Base-by-base conservation (phyloP, 2,329 filamentous ascomycete species). In the Chalaropsis thielavioides region DNA sequence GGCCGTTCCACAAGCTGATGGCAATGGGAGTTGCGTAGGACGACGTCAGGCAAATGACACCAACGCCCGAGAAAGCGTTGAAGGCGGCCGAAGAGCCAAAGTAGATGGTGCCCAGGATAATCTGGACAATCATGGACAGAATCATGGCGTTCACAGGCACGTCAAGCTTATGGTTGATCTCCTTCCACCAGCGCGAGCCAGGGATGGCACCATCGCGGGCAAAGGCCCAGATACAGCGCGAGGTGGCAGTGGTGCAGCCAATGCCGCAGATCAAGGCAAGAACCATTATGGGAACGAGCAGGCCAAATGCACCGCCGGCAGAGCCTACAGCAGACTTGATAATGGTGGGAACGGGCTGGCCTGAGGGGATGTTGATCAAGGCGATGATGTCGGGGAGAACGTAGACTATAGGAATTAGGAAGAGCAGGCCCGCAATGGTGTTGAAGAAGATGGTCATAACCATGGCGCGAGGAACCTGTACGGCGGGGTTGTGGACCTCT, bases 381-480 rank as follows among this genome's bases (percentile, higher is more conserved):
- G 75, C 75, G 56, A 76, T 73, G 66, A 88, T 78, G 62, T 87
- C 81, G 63, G 85, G 85, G 4, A 90, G 77, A 66, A 89, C 84
- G 72, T 88, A 89, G 69, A 86, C 77, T 65, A 89, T 75, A 1
- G 85, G 85, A 65, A 90, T 80, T 69, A 89, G 76, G 75, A 88
- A 87, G 68, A 89, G 74, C 31, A 89, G 77, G 49, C 86, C 86
- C 68, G 80, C 82, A 68, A 86, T 71, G 61, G 80, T 83, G 78
- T 89, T 89, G 74, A 89, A 79, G 69, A 84, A 69, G 69, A 89
- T 79, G 68, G 86, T 86, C 63, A 77, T 77, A 58, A 88, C 84
- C 83, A 90, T 87, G 69, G 86, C 87, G 73, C 86, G 87, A 69
- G 86, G 86, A 7, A 89, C 85, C 72, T 89, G 86, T 1, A 79